A percentile compares a stretch with the other conserved stretches of the same genome.
Evolutionary conservation across 306 rosid species (phyloP).

Genomic region (Sicyos baderoa): DNA sequence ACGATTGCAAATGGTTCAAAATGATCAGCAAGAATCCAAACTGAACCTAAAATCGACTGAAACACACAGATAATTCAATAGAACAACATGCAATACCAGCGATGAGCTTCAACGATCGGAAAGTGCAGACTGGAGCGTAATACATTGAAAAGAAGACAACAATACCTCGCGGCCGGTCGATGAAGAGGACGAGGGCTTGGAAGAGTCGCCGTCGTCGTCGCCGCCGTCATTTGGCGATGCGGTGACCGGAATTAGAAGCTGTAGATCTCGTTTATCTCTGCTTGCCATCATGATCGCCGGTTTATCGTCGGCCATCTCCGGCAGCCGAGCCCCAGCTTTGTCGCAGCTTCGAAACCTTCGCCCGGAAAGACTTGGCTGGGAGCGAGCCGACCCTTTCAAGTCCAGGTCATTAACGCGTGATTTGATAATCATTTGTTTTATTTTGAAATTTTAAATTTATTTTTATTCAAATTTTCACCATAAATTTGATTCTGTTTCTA

Average conservation of each 20-base stretch:
- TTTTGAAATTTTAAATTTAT: too few species aligned
- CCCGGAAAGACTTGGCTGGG: neutral
- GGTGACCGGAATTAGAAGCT: conserved; percentile 77
- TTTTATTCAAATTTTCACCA: too few species aligned
- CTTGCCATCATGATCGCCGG: conserved; percentile 26
- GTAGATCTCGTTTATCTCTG: conserved; percentile 74
- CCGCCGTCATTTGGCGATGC: conserved; percentile 28
- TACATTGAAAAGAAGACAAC: neutral
- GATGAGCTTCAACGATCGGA: neutral
- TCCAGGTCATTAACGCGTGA: too few species aligned
- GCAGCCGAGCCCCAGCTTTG: neutral
- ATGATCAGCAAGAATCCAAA: neutral
- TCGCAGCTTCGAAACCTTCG: conserved; percentile 9
- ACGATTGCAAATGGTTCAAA: neutral
- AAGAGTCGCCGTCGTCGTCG: conserved; percentile 23
- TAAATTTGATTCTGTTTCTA: too few species aligned
- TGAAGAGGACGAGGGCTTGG: conserved; percentile 45
- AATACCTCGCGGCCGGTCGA: conserved; percentile 65
- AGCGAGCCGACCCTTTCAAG: too few species aligned
- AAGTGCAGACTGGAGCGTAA: neutral
- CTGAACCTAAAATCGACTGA: neutral
- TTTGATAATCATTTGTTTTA: too few species aligned
- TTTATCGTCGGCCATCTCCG: conserved; percentile 62
- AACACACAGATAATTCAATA: neutral
- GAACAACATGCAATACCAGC: neutral